A percentile compares a stretch with the other conserved stretches of the same genome.
These are phyloP conservation scores for Colletotrichum noveboracense DNA, from an alignment of 2,329 filamentous ascomycete genomes.

Conservation along the genomic window DNA sequence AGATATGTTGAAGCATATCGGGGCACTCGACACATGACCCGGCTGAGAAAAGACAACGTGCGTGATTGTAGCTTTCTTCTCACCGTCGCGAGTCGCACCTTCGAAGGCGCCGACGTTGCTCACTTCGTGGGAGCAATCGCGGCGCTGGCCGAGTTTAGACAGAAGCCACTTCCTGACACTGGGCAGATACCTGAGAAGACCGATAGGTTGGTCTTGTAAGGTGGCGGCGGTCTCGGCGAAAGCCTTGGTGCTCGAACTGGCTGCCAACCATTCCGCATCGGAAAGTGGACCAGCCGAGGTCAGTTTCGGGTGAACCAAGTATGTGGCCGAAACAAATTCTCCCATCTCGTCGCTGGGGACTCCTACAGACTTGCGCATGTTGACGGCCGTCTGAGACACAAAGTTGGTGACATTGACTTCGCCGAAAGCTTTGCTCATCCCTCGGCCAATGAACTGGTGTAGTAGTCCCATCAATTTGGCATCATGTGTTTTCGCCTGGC, in stretches of 20 bases:
- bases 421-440: conserved; percentile 35
- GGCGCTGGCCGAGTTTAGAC: conserved; percentile 38
- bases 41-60: conserved; percentile 50
- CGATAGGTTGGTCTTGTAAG: conserved; percentile 35
- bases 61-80: conserved; percentile 26
- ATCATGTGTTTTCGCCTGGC: conserved; percentile 32
- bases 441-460: conserved; percentile 42
- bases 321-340: conserved; percentile 35
- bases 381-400: conserved; percentile 41
- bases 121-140: conserved; percentile 48
- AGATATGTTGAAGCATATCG: conserved; percentile 45
- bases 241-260: conserved; percentile 31
- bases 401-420: conserved; percentile 33
- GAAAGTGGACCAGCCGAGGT: not conserved
- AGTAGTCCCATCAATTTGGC: conserved; percentile 46
- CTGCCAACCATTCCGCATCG: conserved; percentile 37
- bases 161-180: conserved; percentile 43
- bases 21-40: conserved; percentile 38
- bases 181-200: conserved; percentile 44
- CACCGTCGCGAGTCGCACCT: not conserved
- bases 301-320: conserved; percentile 26
- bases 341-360: conserved; percentile 38
- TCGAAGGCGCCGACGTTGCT: conserved; percentile 49
- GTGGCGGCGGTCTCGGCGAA: conserved; percentile 34
- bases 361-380: conserved; percentile 41